Evolutionary conservation across 768 basidiomycete genomes (phyloP).

Genomic region (Clavaria fumosa): DNA sequence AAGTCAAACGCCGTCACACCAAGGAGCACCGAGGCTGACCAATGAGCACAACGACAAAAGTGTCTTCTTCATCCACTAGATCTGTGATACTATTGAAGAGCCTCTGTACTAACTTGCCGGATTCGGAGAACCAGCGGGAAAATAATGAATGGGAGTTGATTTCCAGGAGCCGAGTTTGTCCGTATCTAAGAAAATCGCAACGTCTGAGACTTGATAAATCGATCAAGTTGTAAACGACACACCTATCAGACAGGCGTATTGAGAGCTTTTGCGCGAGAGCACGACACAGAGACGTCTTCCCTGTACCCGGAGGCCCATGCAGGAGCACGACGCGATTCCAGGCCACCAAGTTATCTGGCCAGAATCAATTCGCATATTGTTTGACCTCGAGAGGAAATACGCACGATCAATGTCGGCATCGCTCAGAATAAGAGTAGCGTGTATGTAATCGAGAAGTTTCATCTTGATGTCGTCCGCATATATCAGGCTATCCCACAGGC

Average conservation of each 20-base stretch:
- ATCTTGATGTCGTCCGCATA: conserved; percentile 75
- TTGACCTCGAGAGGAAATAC: conserved; percentile 16
- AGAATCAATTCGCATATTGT: conserved; percentile 2
- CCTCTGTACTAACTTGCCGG: conserved; percentile 92
- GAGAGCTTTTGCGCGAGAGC: conserved; percentile 93
- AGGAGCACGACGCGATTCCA: conserved; percentile 94
- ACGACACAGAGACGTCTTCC: conserved; percentile 89
- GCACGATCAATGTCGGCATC: conserved; percentile 75
- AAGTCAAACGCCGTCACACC: not conserved
- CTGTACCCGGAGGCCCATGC: conserved; percentile 95
- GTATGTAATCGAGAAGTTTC: conserved; percentile 83
- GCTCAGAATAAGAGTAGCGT: conserved; percentile 85
- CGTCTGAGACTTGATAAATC: conserved; percentile 3
- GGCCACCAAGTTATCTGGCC: conserved; percentile 73
- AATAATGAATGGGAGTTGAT: conserved; percentile 98
- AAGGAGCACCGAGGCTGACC: conserved; percentile 29
- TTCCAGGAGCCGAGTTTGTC: conserved; percentile 77
- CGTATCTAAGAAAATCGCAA: conserved; percentile 39
- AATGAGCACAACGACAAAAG: conserved; percentile 88
- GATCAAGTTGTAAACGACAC: conserved; percentile 11
- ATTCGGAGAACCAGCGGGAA: conserved; percentile 98
- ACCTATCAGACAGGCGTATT: conserved; percentile 79
- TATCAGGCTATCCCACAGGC: conserved; percentile 86
- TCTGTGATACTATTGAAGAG: conserved; percentile 82
- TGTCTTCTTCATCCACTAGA: conserved; percentile 80